These are phyloP conservation scores for Blastomyces percursus DNA, from an alignment of 2,329 filamentous ascomycete genomes.

Conservation along the genomic window DNA sequence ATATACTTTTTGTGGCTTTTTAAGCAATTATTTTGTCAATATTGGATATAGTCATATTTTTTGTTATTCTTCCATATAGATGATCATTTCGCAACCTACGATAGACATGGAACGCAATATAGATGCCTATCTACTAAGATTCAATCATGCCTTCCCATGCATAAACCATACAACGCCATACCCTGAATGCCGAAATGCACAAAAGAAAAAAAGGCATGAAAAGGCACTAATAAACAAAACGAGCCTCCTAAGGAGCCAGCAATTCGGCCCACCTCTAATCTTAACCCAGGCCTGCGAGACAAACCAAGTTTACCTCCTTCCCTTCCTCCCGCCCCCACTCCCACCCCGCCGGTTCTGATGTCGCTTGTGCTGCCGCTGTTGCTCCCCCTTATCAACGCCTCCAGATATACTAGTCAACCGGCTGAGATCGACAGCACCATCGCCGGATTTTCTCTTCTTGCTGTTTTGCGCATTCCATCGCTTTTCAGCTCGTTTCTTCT, in stretches of 20 bases:
- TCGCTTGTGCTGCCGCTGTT: not conserved
- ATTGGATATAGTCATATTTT: not conserved
- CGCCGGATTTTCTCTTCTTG: not conserved
- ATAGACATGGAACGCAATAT: not conserved
- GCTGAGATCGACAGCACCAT: slow-evolving; percentile 2
- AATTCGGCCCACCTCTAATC: not conserved
- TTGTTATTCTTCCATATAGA: not conserved
- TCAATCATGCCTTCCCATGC: not conserved
- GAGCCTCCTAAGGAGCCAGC: not conserved
- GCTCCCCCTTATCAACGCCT: slow-evolving; percentile 4
- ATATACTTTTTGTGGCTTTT: not conserved
- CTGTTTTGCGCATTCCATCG: not conserved
- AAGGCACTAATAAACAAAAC: not conserved
- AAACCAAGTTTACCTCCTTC: not conserved
- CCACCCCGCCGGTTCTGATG: not conserved
- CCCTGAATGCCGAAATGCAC: not conserved
- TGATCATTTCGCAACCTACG: not conserved
- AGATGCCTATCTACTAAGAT: not conserved
- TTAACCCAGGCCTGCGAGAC: not conserved
- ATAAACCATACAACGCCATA: not conserved
- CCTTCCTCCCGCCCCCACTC: slow-evolving; percentile 12
- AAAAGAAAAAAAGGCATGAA: not conserved
- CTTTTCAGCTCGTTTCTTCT: slow-evolving; percentile 8
- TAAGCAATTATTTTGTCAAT: not conserved
- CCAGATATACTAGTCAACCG: slow-evolving; percentile 8